A percentile compares a stretch with the other conserved stretches of the same genome.
Evolutionary conservation across 2,329 filamentous ascomycete genomes (phyloP).

Genomic region (Mollisia scopiformis): DNA sequence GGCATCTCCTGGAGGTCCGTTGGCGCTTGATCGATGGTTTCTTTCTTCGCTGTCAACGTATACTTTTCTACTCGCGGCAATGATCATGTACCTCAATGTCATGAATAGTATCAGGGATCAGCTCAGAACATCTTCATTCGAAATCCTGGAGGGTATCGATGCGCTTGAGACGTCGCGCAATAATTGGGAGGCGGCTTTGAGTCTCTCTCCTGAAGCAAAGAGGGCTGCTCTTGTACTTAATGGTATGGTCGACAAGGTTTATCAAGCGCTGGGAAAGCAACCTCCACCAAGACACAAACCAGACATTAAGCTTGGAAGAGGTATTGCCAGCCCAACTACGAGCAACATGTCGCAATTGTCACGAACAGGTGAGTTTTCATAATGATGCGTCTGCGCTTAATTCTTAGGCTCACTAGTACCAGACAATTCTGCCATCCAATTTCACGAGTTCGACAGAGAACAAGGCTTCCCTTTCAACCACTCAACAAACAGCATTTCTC

Average conservation of each 20-base stretch:
- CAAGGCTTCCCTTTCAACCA: not conserved
- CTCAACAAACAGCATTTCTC: slow-evolving; percentile 5
- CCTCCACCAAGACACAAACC: not conserved
- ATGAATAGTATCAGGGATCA: slow-evolving; percentile 15
- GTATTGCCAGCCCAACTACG: not conserved
- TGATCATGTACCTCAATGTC: slow-evolving; percentile 56
- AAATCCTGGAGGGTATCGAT: slow-evolving; percentile 11
- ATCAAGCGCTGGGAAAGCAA: not conserved
- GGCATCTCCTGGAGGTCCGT: slow-evolving; percentile 54
- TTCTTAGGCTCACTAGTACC: not conserved
- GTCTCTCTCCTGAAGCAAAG: slow-evolving; percentile 3
- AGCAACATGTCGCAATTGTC: not conserved
- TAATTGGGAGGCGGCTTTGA: not conserved
- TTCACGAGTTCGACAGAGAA: slow-evolving; percentile 1
- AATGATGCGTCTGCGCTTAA: not conserved
- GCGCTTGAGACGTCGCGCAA: slow-evolving; percentile 24
- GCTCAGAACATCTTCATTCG: not conserved
- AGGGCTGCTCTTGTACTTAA: not conserved
- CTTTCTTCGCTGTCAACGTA: slow-evolving; percentile 59
- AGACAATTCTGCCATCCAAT: not conserved
- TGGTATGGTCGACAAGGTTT: slow-evolving; percentile 5
- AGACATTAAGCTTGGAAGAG: not conserved
- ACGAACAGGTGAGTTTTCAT: not conserved
- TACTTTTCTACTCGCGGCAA: slow-evolving; percentile 63
- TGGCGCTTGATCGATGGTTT: slow-evolving; percentile 59